phyloP scores from a whole-genome alignment of 345 rosid genomes.

The Aethionema arabicum region DNA sequence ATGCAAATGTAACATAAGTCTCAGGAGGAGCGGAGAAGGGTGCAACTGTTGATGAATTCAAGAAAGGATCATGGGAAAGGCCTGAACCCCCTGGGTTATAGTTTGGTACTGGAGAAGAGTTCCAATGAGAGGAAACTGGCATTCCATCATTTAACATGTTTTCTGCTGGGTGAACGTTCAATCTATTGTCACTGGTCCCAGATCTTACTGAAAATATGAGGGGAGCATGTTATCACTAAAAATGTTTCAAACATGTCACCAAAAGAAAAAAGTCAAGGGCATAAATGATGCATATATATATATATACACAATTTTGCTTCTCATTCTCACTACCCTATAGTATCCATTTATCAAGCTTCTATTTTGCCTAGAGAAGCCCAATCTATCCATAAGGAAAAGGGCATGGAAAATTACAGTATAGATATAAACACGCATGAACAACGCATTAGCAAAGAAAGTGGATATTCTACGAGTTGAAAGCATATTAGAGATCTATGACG shows the following conservation, averaged over 20 bases:
- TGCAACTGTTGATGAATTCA: conserved; percentile 44
- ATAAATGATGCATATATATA: not conserved
- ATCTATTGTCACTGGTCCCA: conserved; percentile 46
- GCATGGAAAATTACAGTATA: conserved; percentile 14
- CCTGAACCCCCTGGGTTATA: conserved; percentile 55
- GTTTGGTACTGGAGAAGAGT: conserved; percentile 53
- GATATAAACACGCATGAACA: conserved; percentile 20
- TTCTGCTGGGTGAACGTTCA: conserved; percentile 56
- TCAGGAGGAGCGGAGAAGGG: conserved; percentile 50
- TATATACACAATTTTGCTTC: conserved; percentile 9
- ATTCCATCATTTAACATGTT: conserved; percentile 47
- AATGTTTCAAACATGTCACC: conserved; percentile 4
- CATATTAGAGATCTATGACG: not conserved
- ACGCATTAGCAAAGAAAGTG: conserved; percentile 9
- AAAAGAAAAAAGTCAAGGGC: conserved; percentile 1
- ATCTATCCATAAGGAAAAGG: conserved; percentile 10
- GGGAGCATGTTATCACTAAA: conserved; percentile 12
- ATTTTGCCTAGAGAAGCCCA: conserved; percentile 14
- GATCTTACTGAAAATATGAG: conserved; percentile 48
- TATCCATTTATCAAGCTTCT: conserved; percentile 17
- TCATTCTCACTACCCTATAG: conserved; percentile 17
- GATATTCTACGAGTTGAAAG: conserved; percentile 3
- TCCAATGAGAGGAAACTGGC: conserved; percentile 64
- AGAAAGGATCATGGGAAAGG: conserved; percentile 51
- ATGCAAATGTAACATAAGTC: conserved; percentile 49